A percentile compares a stretch with the other conserved stretches of the same genome.
These are phyloP conservation scores for Herpetospermum pedunculosum DNA, from an alignment of 306 rosid genomes.

Conservation along the genomic window DNA sequence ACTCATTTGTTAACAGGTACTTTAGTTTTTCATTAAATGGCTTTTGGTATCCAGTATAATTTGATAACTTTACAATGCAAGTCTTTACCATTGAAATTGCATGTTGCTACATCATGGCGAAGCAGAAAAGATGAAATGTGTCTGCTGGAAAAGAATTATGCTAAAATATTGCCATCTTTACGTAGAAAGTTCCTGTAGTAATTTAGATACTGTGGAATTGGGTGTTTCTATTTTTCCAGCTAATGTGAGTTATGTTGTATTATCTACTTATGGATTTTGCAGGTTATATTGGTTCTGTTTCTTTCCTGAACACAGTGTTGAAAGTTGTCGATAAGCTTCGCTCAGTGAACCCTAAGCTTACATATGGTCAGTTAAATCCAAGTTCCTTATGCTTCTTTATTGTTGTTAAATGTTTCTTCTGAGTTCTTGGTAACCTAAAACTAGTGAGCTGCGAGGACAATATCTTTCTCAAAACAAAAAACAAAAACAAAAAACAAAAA, in stretches of 20 bases:
- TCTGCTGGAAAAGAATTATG: background rate
- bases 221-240: background rate
- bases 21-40: background rate
- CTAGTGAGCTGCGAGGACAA: background rate
- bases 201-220: background rate
- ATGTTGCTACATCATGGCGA: background rate
- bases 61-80: background rate
- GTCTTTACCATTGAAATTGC: background rate
- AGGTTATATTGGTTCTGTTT: conserved; percentile 81
- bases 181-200: background rate
- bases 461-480: background rate
- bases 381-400: background rate
- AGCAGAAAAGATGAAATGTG: background rate
- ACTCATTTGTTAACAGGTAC: conserved; percentile 81
- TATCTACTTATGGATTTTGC: conserved; percentile 7
- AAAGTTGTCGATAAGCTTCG: conserved; percentile 70
- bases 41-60: background rate
- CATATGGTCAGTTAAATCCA: conserved; percentile 34
- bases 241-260: background rate
- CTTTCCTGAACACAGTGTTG: conserved; percentile 59
- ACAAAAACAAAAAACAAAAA: too few species aligned
- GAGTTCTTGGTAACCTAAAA: background rate
- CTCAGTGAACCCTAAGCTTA: conserved; percentile 52
- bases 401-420: background rate
- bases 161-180: background rate